Percentiles rank a stretch among this genome's conserved stretches.
phyloP scores from a whole-genome alignment of 1,284 basidiomycete species.

The Apiotrichum akiyoshidainum region DNA sequence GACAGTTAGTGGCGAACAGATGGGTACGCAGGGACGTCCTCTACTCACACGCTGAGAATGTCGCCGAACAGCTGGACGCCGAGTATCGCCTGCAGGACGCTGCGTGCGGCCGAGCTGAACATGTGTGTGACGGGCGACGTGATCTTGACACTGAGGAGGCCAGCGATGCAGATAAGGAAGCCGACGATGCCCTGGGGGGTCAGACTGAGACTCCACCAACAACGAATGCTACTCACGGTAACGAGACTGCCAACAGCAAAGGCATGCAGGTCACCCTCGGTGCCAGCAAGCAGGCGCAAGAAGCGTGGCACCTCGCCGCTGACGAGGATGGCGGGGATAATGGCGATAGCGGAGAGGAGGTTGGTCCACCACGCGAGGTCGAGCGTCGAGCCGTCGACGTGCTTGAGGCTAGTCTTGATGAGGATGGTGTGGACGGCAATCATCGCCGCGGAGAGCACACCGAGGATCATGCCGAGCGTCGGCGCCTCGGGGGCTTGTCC shows the following conservation, averaged over 20 bases:
- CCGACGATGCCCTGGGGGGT: slow-evolving; percentile 25
- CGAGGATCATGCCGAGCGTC: slow-evolving; percentile 36
- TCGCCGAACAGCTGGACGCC: slow-evolving; percentile 7
- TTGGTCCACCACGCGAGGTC: slow-evolving; percentile 34
- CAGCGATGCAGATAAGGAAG: slow-evolving; percentile 30
- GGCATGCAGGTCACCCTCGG: slow-evolving; percentile 9
- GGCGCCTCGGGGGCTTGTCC: slow-evolving; percentile 14
- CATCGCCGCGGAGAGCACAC: slow-evolving; percentile 23
- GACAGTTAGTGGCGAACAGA: not conserved
- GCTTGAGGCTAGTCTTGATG: slow-evolving; percentile 28
- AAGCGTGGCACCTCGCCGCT: slow-evolving; percentile 13
- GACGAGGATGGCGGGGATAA: slow-evolving; percentile 17
- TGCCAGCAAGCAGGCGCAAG: not conserved
- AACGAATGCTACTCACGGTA: slow-evolving; percentile 13
- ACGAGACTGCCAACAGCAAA: slow-evolving; percentile 20
- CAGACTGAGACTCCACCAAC: not conserved
- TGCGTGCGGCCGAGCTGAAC: slow-evolving; percentile 25
- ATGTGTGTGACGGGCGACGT: slow-evolving; percentile 35
- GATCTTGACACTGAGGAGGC: slow-evolving; percentile 30
- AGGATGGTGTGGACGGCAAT: slow-evolving; percentile 34
- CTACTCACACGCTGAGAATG: not conserved
- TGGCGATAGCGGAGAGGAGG: slow-evolving; percentile 16
- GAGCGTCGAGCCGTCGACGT: slow-evolving; percentile 25
- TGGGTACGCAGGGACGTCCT: not conserved
- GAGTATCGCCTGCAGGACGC: slow-evolving; percentile 26